phyloP scores from a whole-genome alignment of 2,329 filamentous ascomycete genomes.

The Orbilia blumenaviensis region DNA sequence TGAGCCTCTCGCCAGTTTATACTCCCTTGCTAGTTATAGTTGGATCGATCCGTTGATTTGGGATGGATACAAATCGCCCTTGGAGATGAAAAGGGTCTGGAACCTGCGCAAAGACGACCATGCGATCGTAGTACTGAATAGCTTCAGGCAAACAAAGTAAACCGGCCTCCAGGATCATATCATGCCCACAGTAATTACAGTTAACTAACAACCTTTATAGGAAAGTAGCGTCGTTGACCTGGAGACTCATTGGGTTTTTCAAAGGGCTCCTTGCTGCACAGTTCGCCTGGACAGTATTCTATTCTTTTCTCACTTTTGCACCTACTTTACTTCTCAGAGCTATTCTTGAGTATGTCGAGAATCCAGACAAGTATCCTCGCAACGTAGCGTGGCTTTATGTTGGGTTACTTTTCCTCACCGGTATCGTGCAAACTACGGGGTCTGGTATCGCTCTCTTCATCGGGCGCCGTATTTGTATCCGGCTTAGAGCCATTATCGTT shows the following conservation, averaged over 20 bases:
- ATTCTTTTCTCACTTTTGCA: slow-evolving; percentile 85
- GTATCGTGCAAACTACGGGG: slow-evolving; percentile 80
- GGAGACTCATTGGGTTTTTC: slow-evolving; percentile 87
- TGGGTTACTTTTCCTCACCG: slow-evolving; percentile 84
- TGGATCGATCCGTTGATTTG: slow-evolving; percentile 93
- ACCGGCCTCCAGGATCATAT: not conserved
- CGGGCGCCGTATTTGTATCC: slow-evolving; percentile 91
- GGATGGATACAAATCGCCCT: slow-evolving; percentile 83
- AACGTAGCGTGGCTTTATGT: slow-evolving; percentile 98
- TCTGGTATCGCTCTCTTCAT: slow-evolving; percentile 91
- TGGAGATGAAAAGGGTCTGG: slow-evolving; percentile 89
- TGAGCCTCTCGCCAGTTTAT: slow-evolving; percentile 85
- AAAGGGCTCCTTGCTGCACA: slow-evolving; percentile 78
- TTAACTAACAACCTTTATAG: slow-evolving; percentile 35
- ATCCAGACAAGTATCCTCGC: slow-evolving; percentile 75
- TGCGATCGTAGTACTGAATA: slow-evolving; percentile 78
- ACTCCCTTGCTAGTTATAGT: slow-evolving; percentile 85
- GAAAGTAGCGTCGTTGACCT: slow-evolving; percentile 79
- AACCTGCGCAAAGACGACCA: slow-evolving; percentile 89
- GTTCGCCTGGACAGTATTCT: slow-evolving; percentile 79
- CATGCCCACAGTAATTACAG: not conserved
- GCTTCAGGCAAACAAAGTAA: slow-evolving; percentile 80
- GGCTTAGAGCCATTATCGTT: slow-evolving; percentile 90
- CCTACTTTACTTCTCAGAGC: slow-evolving; percentile 89
- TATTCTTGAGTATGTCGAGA: slow-evolving; percentile 93